Conservation (phyloP, 768 basidiomycete species). For the Auricularia sp. region DNA sequence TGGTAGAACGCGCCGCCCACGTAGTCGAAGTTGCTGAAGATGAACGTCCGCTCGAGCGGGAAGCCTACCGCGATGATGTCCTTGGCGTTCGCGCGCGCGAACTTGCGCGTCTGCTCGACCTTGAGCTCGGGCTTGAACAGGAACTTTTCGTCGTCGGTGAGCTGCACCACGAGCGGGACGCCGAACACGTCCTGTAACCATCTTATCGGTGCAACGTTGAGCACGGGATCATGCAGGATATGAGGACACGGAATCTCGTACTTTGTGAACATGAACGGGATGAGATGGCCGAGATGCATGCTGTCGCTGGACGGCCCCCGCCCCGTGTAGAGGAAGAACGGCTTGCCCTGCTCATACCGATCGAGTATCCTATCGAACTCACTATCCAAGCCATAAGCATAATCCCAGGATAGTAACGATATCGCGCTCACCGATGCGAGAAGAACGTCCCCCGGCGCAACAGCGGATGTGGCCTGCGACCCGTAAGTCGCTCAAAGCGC, state of each 20-base stretch:
- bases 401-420: not conserved
- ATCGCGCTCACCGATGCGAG: slow-evolving; percentile 72
- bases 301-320: slow-evolving; percentile 94
- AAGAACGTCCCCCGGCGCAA: slow-evolving; percentile 93
- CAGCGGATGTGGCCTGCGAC: slow-evolving; percentile 77
- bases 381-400: slow-evolving; percentile 30
- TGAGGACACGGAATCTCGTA: slow-evolving; percentile 27
- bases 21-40: slow-evolving; percentile 87
- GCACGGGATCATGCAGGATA: slow-evolving; percentile 3
- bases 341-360: slow-evolving; percentile 92
- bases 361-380: slow-evolving; percentile 91
- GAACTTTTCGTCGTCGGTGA: slow-evolving; percentile 99
- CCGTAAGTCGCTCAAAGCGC: slow-evolving; percentile 87
- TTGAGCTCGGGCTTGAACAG: slow-evolving; percentile 93
- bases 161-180: slow-evolving; percentile 87
- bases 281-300: slow-evolving; percentile 96
- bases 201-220: slow-evolving; percentile 28
- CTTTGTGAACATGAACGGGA: slow-evolving; percentile 97
- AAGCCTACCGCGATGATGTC: slow-evolving; percentile 98
- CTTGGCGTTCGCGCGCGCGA: slow-evolving; percentile 77
- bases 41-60: slow-evolving; percentile 85
- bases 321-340: slow-evolving; percentile 96
- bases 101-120: slow-evolving; percentile 75
- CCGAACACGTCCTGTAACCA: slow-evolving; percentile 97
- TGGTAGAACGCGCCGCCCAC: slow-evolving; percentile 90